Conservation (phyloP, 2,329 filamentous ascomycete species). For the Cordyceps javanica region DNA sequence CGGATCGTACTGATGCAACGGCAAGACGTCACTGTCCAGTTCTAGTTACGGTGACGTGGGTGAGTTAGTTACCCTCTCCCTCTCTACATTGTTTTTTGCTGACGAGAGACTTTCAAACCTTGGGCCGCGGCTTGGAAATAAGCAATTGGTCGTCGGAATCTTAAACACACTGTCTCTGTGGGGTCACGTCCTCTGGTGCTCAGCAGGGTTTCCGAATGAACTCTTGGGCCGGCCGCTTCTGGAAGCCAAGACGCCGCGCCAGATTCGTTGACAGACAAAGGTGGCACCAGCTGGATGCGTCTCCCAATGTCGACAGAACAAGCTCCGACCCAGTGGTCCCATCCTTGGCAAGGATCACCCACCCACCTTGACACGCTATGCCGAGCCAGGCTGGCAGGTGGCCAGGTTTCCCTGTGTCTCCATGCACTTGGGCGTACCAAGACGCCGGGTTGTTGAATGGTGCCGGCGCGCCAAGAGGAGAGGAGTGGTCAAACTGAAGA, state of each 20-base stretch:
- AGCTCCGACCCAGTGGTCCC: background rate
- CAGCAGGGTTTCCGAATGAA: background rate
- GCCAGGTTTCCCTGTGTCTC: background rate
- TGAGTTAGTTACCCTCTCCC: background rate
- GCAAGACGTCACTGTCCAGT: background rate
- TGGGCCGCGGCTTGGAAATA: background rate
- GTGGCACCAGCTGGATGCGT: background rate
- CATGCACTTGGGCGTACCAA: background rate
- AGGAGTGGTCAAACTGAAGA: background rate
- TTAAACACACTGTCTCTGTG: background rate
- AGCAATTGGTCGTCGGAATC: background rate
- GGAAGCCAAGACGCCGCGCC: constrained; percentile 3
- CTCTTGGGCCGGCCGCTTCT: constrained; percentile 1
- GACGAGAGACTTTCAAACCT: background rate
- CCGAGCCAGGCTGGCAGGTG: background rate
- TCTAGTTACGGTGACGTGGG: background rate
- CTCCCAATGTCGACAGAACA: background rate
- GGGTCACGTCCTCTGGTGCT: background rate
- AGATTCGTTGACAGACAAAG: background rate
- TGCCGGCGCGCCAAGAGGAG: background rate
- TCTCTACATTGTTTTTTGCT: background rate
- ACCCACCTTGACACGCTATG: background rate
- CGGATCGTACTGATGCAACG: constrained; percentile 4
- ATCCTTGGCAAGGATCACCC: background rate
- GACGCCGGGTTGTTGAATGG: background rate